Base-by-base conservation (phyloP, 108 stramenopile species). In the Cyclotella sp. region DNA sequence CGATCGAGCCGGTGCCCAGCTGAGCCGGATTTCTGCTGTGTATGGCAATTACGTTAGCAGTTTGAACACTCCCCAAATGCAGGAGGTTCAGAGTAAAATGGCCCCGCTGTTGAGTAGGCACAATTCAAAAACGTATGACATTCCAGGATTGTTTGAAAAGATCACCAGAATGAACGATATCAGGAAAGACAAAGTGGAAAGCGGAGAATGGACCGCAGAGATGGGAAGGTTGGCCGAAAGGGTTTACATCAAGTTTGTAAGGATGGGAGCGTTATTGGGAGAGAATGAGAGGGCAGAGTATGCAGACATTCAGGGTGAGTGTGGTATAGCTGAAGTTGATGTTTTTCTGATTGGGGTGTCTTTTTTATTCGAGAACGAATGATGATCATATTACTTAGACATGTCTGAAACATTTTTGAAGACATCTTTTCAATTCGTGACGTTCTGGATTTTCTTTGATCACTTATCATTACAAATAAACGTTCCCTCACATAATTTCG, bases 121-220 rank as follows among this genome's bases (percentile, higher is more conserved):
- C 68, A 40, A 29, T 19, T 73, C 73, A 10, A 52, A 69, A 28
- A 63, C 80, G 30, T 88, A 78, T 49, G 75, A 77, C n/a, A 40
- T 93, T n/a, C 90, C 88, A 3, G 92, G 92, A 39, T 69, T 93
- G 67, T 93, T 91, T 65, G 82, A 82, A 12, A 86, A 85, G 72
- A 84, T 93, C 40, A 63, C 86, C 16, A 14, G 26, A 11, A 76
- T 88, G 58, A 70, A 86, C 45, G 69, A 85, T 14, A 71, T 80
- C 9, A 81, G 73, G 19, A 75, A 81, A 15, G 80, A 81, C 5
- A 78, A 53, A 55, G 22, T 78, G 30, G 46, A 63, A 9, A 77
- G 44, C 18, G 78, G 78, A 11, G 80, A 77, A 51, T 81, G 87
- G 72, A 85, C 63, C 11, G 22, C 34, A 0, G 90, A 93, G 60